Evolutionary conservation across 225 moss, liverwort and hornwort genomes (phyloP), one percentile per base, ranked within the genome.

Genomic region (Takakia lepidozioides): DNA sequence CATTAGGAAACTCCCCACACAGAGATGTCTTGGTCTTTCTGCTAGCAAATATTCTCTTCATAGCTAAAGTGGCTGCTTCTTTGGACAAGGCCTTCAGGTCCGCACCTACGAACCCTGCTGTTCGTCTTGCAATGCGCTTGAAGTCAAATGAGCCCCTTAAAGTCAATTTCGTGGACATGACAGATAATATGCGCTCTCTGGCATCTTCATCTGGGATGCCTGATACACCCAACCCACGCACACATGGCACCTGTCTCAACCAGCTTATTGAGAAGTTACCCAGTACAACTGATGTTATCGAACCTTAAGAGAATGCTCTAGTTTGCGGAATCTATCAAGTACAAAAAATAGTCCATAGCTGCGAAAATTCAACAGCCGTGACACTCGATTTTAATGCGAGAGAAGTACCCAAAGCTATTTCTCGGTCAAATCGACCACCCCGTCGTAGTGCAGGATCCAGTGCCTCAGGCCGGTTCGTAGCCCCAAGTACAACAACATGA

Each of bases 181-280:
- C 86, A 55, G 74, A 71, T 53, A 95, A 72, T 53, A 95, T 95
- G 17, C 82, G 79, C 26, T 73, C 80, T 55, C 93, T 81, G 14
- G 93, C 93, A 34, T 63, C 62, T 71, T 89, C 93, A 80, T 95
- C 89, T 38, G 93, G 93, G 21, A 95, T 95, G 30, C 92, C 92
- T 92, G 74, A 52, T 27, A 10, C n/a, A n/a, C n/a, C 41, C 41
- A 41, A 17, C 11, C 17, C 41, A 41, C 17, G 41, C n/a, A n/a
- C n/a, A n/a, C n/a, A n/a, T n/a, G n/a, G n/a, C n/a, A n/a, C n/a
- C n/a, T n/a, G n/a, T n/a, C n/a, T n/a, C n/a, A n/a, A n/a, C n/a
- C n/a, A n/a, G n/a, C n/a, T n/a, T n/a, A n/a, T n/a, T n/a, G n/a
- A n/a, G n/a, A n/a, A n/a, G n/a, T n/a, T n/a, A n/a, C n/a, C 27